Evolutionary conservation across 352 stramenopile species (phyloP).

Genomic region (Phytophthora parvispora): DNA sequence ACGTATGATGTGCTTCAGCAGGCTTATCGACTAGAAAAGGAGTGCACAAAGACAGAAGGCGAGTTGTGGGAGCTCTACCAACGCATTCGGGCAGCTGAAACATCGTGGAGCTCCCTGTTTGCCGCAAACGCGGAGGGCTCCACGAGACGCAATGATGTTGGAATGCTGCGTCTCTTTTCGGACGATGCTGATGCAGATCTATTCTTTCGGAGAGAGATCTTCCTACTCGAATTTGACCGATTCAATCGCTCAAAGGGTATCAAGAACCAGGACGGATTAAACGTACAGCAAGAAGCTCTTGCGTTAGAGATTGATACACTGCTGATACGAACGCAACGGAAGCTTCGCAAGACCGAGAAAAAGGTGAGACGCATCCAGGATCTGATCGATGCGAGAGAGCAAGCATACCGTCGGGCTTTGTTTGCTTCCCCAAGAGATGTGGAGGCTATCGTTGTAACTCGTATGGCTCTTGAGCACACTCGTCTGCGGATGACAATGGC

Average conservation of each 20-base stretch:
- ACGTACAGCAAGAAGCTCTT: constrained; percentile 13
- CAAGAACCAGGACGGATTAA: background rate
- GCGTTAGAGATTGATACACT: constrained; percentile 11
- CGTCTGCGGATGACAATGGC: constrained; percentile 42
- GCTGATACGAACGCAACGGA: constrained; percentile 46
- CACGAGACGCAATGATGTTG: constrained; percentile 8
- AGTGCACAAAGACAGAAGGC: constrained; percentile 45
- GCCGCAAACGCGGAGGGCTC: background rate
- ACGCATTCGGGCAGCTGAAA: constrained; percentile 30
- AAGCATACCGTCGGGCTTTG: constrained; percentile 40
- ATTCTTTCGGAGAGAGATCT: constrained; percentile 60
- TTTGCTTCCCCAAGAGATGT: constrained; percentile 16
- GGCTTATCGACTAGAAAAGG: constrained; percentile 45
- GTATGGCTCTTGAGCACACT: constrained; percentile 43
- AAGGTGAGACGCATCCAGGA: constrained; percentile 48
- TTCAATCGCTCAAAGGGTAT: background rate
- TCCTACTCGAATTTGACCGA: constrained; percentile 43
- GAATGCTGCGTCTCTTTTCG: constrained; percentile 52
- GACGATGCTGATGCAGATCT: constrained; percentile 52
- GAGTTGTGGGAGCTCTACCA: constrained; percentile 50
- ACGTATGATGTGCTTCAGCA: constrained; percentile 45
- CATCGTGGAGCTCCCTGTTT: constrained; percentile 10
- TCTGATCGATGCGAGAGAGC: constrained; percentile 35
- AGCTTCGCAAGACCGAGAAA: constrained; percentile 67
- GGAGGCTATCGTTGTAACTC: constrained; percentile 37